Base-by-base conservation (phyloP, 306 rosid species). In the Cotoneaster glaucophyllus region DNA sequence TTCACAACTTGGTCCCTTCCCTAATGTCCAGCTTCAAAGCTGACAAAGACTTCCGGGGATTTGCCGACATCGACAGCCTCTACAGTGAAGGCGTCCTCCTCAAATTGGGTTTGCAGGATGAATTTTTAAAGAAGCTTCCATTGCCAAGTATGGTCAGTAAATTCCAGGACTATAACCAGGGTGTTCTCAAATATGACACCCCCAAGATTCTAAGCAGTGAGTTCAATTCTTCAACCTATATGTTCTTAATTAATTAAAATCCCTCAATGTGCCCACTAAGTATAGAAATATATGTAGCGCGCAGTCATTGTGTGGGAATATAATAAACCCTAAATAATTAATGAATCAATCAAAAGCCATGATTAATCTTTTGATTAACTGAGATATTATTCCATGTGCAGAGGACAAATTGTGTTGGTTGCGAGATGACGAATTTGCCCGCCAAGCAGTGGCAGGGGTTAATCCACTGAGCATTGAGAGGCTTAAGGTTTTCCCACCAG, bases 381-480 rank as follows among this genome's bases (percentile, higher is more conserved):
- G 28, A 75, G 53, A 50, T 34, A 29, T 24, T 18, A 56, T 67
- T 65, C 28, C 25, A 73, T 45, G 39, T 84, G 85, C 83, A 94
- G 98, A 92, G 96, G 99, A 95, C 84, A 95, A 83, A 85, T 89
- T 89, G 64, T 90, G 92, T 0, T 95, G 99, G 99, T 61, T 92
- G 75, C 73, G 99, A 85, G 99, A 95, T 59, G 99, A 95, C 67
- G 99, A 95, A 88, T 95, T 95, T 75, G 99, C 79, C 21, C 93
- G 99, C 3, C 93, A 95, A 87, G 92, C 91, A 74, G 65, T 95
- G 15, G 99, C 99, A 6, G 99, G 99, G 70, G 77, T 95, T 44
- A 95, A 95, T 70, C 99, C 99, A 54, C 89, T 90, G 45, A 83
- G 28, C 79, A 92, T 95, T 50, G 97, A 95, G 84, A 90, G 81